A percentile compares a stretch with the other conserved stretches of the same genome.
Evolutionary conservation across 2,329 filamentous ascomycete species (phyloP).

Genomic region (Didymella segeticola): DNA sequence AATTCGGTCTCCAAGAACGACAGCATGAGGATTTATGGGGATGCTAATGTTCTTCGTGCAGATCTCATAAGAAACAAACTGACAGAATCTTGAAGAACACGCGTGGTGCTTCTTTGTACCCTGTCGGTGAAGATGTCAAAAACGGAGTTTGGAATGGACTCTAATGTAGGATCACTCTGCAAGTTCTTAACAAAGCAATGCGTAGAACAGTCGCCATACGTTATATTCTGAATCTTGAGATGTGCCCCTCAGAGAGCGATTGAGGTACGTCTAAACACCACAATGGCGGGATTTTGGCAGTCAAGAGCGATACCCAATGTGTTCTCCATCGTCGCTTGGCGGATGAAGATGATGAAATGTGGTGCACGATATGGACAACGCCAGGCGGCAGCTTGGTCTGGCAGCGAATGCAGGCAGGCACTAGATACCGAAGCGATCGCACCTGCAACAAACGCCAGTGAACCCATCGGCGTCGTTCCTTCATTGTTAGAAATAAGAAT

Average conservation of each 20-base stretch:
- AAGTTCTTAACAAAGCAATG: not conserved
- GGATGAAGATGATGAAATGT: not conserved
- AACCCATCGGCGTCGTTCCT: not conserved
- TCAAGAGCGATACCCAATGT: not conserved
- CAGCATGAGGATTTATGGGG: not conserved
- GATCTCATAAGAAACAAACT: not conserved
- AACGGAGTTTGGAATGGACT: not conserved
- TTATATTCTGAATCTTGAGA: too few relatives aligned
- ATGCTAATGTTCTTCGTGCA: slow-evolving; percentile 12
- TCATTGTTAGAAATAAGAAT: not conserved
- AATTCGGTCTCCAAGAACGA: not conserved
- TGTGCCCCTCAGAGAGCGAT: too few relatives aligned
- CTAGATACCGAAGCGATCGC: not conserved
- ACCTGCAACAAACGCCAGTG: not conserved
- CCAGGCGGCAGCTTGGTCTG: slow-evolving; percentile 2
- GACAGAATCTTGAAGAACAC: slow-evolving; percentile 1
- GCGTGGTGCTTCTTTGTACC: not conserved
- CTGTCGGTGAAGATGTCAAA: not conserved
- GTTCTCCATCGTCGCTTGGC: not conserved
- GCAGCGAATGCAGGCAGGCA: slow-evolving; percentile 1
- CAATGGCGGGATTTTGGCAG: not conserved
- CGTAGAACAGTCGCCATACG: too few relatives aligned
- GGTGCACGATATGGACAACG: not conserved
- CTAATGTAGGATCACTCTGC: not conserved
- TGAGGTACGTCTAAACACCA: not conserved